Base-by-base conservation (phyloP, 139 green algal genomes). In the Yamagishiella unicocca region DNA sequence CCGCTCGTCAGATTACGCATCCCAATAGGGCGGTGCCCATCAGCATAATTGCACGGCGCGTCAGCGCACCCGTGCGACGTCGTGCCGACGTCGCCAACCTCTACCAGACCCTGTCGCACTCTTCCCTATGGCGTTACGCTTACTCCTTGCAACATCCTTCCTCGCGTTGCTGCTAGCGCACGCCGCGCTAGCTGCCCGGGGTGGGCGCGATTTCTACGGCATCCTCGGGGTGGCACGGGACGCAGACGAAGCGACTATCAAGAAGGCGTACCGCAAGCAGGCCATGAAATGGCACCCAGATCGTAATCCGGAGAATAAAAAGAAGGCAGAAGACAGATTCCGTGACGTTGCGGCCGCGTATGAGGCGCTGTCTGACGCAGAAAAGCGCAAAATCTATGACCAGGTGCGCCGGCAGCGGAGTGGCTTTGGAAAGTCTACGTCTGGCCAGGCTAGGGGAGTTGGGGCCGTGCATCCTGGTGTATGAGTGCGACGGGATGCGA, bases 301-400 rank as follows among this genome's bases (percentile, higher is more conserved):
- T 76, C 88, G 95, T 22, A 97, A 98, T 74, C 89, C 91, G 7
- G 94, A 97, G 85, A 95, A 97, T 50, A 94, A 96, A 31, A 92
- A 97, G 33, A 90, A 94, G 54, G 96, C 96, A 7, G 95, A 98
- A 50, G 82, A 96, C 33, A 93, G 92, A 45, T 98, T 98, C 82
- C 91, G 87, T 40, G 62, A 74, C 35, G 33, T 88, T 17, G 71
- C 71, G 2, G 54, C 66, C 21, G 96, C 96, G 0, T 98, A 98
- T 50, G 96, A 98, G 76, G 91, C 93, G 25, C 90, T 98, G n/a
- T 93, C 85, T 9, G 96, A 98, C 38, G 33, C 87, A 2, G 93
- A 98, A 62, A 97, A 98, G 90, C 80, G 93, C 24, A 38, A 75
- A 7, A 74, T 95, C 0, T 98, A 98, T 84, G 96, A 98, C 85